A percentile compares a stretch with the other conserved stretches of the same genome.
These are phyloP conservation scores for Coemansia sp. DNA, from an alignment of 192 early-diverging fungal species.

Conservation along the genomic window DNA sequence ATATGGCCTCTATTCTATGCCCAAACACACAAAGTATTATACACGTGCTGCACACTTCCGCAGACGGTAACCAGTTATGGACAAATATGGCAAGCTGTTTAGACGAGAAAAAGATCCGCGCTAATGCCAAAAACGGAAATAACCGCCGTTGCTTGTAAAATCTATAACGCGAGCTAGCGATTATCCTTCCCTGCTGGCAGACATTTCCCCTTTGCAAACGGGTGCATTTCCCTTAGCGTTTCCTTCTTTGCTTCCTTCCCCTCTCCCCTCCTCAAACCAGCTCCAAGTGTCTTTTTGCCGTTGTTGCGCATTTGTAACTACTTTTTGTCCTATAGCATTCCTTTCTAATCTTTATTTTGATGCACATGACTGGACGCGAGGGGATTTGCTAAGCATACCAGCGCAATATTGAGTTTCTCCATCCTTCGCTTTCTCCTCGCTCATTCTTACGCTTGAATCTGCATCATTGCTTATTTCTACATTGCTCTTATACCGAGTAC, in stretches of 20 bases:
- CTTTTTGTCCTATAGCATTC: background rate
- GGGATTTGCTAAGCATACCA: background rate
- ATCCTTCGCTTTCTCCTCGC: too few relatives aligned
- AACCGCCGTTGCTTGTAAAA: background rate
- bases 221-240: background rate
- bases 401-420: background rate
- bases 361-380: background rate
- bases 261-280: background rate
- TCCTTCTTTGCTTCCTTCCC: background rate
- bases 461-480: slow-evolving; percentile 2
- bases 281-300: background rate
- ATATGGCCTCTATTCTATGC: background rate
- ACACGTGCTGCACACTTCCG: background rate
- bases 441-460: too few relatives aligned
- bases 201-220: background rate
- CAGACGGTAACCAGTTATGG: background rate
- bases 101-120: background rate
- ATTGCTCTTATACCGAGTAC: too few relatives aligned
- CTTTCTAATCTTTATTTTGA: background rate
- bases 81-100: background rate
- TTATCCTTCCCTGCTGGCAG: background rate
- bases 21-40: background rate
- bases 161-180: background rate
- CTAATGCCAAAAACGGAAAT: slow-evolving; percentile 4
- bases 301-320: background rate